Evolutionary conservation across 345 rosid species (phyloP), one percentile per base, ranked within the genome.

Genomic region (Eucalyptus polyanthemos): DNA sequence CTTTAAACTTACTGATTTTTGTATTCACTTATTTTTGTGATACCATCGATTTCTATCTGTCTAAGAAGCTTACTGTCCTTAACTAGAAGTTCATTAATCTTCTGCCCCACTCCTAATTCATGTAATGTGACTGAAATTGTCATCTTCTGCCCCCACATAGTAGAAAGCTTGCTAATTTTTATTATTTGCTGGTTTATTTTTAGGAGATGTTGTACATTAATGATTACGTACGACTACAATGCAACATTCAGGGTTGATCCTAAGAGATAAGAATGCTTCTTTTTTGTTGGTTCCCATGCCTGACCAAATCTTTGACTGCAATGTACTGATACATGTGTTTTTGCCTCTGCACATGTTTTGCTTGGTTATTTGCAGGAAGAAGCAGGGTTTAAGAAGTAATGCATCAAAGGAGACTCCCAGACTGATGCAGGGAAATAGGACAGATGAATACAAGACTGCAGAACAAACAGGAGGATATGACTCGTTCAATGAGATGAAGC

Each of bases 401-500:
- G 94, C 93, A 45, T 92, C 94, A 31, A 90, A 80, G 88, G 93
- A 94, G 87, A 90, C 92, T 85, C 87, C 91, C 15, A 90, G 80
- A 67, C 69, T 94, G 89, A 89, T 92, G 40, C 88, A 88, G 89
- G 93, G 92, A 92, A 88, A 89, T 67, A 80, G 85, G 90, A 88
- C 88, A 81, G 92, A 92, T 88, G 92, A 92, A 86, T 83, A 31
- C 42, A 94, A 90, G 89, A 90, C 87, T 16, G 80, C 67, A 42
- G 88, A 87, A 53, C 92, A 90, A 87, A 93, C 90, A 90, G 91
- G 91, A 87, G 94, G 88, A 50, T 14, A 87, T 67, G 92, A 92
- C 91, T 85, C 93, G 76, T 94, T 93, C 89, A 93, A 92, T 88
- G 94, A 93, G 88, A 92, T 97, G 95, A 95, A 94, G 92, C 94